Evolutionary conservation across 1,139 yeast genomes (phyloP), one percentile per base, ranked within the genome.

Genomic region (Petasospora fabianii): DNA sequence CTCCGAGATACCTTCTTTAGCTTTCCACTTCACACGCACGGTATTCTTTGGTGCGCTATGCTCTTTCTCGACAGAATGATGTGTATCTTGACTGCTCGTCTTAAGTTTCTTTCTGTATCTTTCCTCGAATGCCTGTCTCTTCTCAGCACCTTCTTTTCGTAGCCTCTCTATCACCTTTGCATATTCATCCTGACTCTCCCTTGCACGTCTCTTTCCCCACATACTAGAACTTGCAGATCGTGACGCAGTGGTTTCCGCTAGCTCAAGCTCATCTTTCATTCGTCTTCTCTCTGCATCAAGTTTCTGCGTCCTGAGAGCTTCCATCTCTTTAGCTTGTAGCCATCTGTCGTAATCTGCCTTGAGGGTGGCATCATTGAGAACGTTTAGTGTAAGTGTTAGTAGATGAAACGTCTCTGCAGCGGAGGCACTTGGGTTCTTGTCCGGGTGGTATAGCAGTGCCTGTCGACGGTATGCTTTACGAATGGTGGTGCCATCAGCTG

Each of bases 361-460:
- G 54, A 88, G 95, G 48, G 84, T 88, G 0, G 92, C 80, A 60
- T 90, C 96, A 14, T 83, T 75, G 21, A 92, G 64, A 1, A 90
- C 84, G 55, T 88, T 96, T 58, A 90, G 86, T 0, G 97, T 96
- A 2, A 94, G 77, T 54, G 95, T 75, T 3, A 90, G 80, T 40
- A 77, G 72, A 15, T 95, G 83, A 65, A 92, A 92, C 42, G 75
- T 67, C 27, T 73, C 75, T 0, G 95, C 87, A 3, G 97, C 95
- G 41, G 80, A 92, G 49, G 82, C 92, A 1, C 80, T 71, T 2
- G 85, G 83, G 58, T 88, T 90, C 60, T 92, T 92, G 59, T 92
- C 98, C 0, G 98, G 97, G 61, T 92, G 98, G 42, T 80, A 76
- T 47, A 70, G 73, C 17, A 92, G 65, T 0, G 98, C 98, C 54